Conservation (phyloP, 306 rosid species). For the Begonia masoniana region DNA sequence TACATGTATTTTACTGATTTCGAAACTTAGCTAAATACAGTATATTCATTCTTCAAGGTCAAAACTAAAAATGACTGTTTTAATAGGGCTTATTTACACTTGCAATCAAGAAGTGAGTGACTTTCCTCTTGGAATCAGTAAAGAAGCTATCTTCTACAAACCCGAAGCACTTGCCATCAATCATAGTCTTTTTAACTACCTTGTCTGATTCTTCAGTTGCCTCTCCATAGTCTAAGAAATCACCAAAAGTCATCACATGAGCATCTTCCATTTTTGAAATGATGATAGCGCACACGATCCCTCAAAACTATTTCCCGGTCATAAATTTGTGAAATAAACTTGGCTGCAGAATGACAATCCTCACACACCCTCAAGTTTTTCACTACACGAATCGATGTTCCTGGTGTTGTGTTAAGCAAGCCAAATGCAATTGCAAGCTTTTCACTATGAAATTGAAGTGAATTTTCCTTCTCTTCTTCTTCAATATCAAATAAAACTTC, state of each 20-base stretch:
- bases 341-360: conserved; percentile 43
- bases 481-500: conserved; percentile 30
- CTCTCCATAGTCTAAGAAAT: conserved; percentile 8
- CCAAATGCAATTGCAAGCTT: conserved; percentile 58
- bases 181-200: too few relatives aligned
- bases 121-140: too few relatives aligned
- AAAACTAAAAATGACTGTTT: too few relatives aligned
- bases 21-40: too few relatives aligned
- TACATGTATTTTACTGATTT: too few relatives aligned
- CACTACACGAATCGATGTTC: conserved; percentile 34
- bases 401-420: conserved; percentile 31
- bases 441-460: conserved; percentile 34
- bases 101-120: too few relatives aligned
- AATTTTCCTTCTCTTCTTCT: conserved; percentile 58
- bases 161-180: too few relatives aligned
- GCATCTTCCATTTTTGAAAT: conserved; percentile 39
- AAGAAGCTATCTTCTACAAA: too few relatives aligned
- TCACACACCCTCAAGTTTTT: conserved; percentile 55
- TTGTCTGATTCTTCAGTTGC: too few relatives aligned
- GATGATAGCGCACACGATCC: conserved; percentile 51
- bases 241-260: conserved; percentile 53
- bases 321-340: conserved; percentile 37
- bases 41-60: too few relatives aligned
- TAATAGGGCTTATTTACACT: too few relatives aligned
- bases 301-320: conserved; percentile 32